Conservation (phyloP, 78 protist genomes). For the Goniomonas avonlea region DNA sequence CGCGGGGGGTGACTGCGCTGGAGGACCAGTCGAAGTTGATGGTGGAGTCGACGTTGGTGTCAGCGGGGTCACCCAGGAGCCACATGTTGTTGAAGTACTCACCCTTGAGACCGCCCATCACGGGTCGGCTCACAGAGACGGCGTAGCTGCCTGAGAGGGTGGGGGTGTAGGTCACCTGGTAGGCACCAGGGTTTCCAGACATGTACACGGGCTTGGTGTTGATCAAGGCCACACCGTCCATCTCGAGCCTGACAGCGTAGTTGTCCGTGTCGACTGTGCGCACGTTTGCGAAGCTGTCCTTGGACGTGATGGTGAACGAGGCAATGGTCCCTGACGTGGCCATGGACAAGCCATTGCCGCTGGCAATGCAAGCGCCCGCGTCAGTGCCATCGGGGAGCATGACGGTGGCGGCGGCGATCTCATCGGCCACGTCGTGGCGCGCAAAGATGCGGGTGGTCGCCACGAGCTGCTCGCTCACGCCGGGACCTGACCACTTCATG, state of each 20-base stretch:
- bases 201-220: background rate
- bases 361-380: background rate
- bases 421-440: no score
- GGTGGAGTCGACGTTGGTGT: background rate
- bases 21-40: conserved; percentile 13
- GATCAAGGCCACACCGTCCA: background rate
- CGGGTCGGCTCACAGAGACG: background rate
- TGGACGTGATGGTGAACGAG: background rate
- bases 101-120: background rate
- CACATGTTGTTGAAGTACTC: conserved; percentile 29
- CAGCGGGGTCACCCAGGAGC: conserved; percentile 19
- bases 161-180: background rate
- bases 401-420: no score
- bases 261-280: conserved; percentile 9
- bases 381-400: background rate
- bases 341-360: conserved; percentile 2
- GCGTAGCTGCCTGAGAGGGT: background rate
- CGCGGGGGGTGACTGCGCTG: background rate
- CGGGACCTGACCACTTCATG: no score
- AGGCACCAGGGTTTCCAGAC: conserved; percentile 18
- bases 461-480: no score
- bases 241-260: background rate
- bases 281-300: background rate
- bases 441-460: no score
- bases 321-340: background rate